Conservation (phyloP, 441 rosid species). For the Metrosideros polymorpha region DNA sequence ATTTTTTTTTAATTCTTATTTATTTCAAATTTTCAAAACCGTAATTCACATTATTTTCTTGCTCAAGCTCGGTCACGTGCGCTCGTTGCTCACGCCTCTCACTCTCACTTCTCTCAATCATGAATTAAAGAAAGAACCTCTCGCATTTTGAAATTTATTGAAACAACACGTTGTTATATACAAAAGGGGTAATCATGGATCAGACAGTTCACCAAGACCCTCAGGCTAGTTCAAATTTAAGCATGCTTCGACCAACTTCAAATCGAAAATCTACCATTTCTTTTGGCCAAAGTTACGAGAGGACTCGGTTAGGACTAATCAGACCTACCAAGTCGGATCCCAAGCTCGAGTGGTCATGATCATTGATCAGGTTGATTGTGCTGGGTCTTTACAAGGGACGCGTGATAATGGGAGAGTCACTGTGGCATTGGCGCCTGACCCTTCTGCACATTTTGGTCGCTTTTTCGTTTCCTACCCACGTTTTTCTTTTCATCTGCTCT, state of each 20-base stretch:
- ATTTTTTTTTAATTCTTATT: no score
- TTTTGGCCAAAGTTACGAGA: background rate
- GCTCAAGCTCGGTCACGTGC: no score
- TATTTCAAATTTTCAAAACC: no score
- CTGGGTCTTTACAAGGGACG: background rate
- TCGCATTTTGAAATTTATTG: background rate
- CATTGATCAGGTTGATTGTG: background rate
- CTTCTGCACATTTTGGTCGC: background rate
- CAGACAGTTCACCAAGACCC: accelerated
- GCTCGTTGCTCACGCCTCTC: no score
- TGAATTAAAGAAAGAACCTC: background rate
- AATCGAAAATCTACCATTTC: background rate
- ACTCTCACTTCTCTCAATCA: no score
- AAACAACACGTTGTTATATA: background rate
- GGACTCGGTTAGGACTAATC: background rate
- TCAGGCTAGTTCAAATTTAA: background rate
- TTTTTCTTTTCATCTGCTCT: background rate
- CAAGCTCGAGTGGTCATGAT: background rate
- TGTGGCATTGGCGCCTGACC: background rate
- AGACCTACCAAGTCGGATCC: background rate
- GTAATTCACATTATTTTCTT: no score
- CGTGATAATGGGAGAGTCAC: background rate
- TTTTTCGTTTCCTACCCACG: background rate
- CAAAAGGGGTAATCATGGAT: background rate
- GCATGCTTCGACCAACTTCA: no score